Conservation (phyloP, 2,329 filamentous ascomycete genomes). For the Beauveria sp. region DNA sequence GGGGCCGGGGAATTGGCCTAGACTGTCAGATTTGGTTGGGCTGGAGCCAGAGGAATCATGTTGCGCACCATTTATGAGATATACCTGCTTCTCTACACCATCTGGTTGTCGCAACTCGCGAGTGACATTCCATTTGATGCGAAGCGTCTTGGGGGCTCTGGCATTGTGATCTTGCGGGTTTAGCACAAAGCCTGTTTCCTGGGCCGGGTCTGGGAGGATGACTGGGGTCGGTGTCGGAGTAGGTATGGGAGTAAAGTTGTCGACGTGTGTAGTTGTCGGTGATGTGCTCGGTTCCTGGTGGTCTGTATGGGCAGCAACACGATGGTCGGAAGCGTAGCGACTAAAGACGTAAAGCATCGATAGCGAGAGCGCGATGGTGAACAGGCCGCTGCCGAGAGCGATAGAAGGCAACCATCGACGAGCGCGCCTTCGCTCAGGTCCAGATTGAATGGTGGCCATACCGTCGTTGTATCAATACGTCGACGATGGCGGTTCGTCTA, state of each 20-base stretch:
- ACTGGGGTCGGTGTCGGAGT: not conserved
- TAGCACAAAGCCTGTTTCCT: constrained; percentile 17
- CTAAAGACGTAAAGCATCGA: constrained; percentile 6
- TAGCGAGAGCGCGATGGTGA: not conserved
- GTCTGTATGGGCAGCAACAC: not conserved
- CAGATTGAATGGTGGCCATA: not conserved
- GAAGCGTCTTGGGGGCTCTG: constrained; percentile 25
- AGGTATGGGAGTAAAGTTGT: not conserved
- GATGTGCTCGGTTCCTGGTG: not conserved
- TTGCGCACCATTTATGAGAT: constrained; percentile 38
- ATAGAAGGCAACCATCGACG: not conserved
- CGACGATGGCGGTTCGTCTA: not conserved
- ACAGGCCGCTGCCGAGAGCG: not conserved
- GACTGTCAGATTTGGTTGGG: constrained; percentile 20
- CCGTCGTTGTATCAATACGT: not conserved
- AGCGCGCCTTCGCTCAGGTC: not conserved
- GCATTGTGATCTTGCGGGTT: constrained; percentile 35
- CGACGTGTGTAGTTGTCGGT: not conserved
- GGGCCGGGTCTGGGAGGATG: not conserved
- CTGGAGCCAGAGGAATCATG: not conserved
- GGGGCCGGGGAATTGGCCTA: constrained; percentile 35
- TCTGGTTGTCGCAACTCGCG: constrained; percentile 33
- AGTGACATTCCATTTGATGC: constrained; percentile 32
- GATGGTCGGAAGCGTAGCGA: not conserved
- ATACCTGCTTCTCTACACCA: constrained; percentile 41